These are phyloP conservation scores for Furcasterigmium sp. DNA, from an alignment of 2,329 filamentous ascomycete genomes.

Conservation along the genomic window DNA sequence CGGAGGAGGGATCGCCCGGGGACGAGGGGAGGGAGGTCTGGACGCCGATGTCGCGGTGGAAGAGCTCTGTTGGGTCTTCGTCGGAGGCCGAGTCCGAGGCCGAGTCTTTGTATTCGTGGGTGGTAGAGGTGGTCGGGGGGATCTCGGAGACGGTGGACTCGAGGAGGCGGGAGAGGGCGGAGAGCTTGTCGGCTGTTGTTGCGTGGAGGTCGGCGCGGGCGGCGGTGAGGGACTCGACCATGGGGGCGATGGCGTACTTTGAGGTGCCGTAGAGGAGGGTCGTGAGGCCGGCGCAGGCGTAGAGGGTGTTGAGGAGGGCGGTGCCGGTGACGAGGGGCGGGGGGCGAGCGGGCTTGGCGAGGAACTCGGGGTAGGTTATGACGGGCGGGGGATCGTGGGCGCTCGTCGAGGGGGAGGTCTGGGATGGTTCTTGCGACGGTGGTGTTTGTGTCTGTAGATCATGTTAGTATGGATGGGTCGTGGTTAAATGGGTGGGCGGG, in stretches of 20 bases:
- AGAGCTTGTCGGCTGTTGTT: slow-evolving; percentile 39
- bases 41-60: slow-evolving; percentile 74
- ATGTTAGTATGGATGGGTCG: slow-evolving; percentile 2
- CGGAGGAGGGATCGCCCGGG: slow-evolving; percentile 4
- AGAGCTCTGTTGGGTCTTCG: slow-evolving; percentile 70
- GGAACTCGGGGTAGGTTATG: slow-evolving; percentile 67
- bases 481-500: not conserved
- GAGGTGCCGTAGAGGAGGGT: slow-evolving; percentile 65
- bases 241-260: slow-evolving; percentile 62
- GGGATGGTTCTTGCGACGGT: slow-evolving; percentile 5
- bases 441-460: not conserved
- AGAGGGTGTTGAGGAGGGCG: slow-evolving; percentile 54
- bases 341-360: slow-evolving; percentile 49
- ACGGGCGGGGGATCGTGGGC: slow-evolving; percentile 41
- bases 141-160: slow-evolving; percentile 57
- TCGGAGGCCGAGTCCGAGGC: slow-evolving; percentile 19
- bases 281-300: slow-evolving; percentile 52
- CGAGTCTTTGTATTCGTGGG: slow-evolving; percentile 10
- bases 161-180: slow-evolving; percentile 42
- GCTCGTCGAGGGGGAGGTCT: slow-evolving; percentile 5
- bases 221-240: slow-evolving; percentile 46
- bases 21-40: slow-evolving; percentile 54
- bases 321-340: slow-evolving; percentile 58
- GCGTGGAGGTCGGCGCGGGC: slow-evolving; percentile 48
- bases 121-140: slow-evolving; percentile 30